A percentile compares a stretch with the other conserved stretches of the same genome.
These are phyloP conservation scores for Boletales sp. DNA, from an alignment of 768 basidiomycete genomes.

Conservation along the genomic window DNA sequence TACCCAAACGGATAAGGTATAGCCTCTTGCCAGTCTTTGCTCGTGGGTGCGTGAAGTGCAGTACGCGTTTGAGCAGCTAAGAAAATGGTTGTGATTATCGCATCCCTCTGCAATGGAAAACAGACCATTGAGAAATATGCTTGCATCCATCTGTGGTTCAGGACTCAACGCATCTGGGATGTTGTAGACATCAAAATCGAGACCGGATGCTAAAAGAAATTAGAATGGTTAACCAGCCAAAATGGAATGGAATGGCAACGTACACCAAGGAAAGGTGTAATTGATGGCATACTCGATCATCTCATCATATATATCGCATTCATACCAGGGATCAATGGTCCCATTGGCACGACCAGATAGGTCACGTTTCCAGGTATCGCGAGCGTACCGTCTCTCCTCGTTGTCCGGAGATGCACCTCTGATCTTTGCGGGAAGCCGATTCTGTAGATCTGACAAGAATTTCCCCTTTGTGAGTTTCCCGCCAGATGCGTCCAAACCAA, in stretches of 20 bases:
- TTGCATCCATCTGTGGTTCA: conserved; percentile 43
- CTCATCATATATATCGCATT: conserved; percentile 56
- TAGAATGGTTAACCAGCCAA: too few species aligned
- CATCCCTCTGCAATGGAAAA: conserved; percentile 40
- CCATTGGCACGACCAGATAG: conserved; percentile 47
- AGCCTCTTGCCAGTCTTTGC: conserved; percentile 40
- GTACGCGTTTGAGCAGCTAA: conserved; percentile 48
- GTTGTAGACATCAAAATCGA: conserved; percentile 43
- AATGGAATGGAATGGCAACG: not conserved
- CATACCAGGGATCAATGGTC: conserved; percentile 56
- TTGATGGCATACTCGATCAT: conserved; percentile 67
- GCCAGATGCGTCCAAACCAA: accelerated
- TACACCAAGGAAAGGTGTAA: conserved; percentile 59
- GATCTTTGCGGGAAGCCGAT: conserved; percentile 4
- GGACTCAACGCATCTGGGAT: conserved; percentile 44
- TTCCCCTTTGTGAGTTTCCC: conserved; percentile 4
- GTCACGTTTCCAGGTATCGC: conserved; percentile 41
- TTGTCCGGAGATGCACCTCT: conserved; percentile 15
- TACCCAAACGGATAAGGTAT: conserved; percentile 24
- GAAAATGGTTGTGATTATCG: conserved; percentile 35
- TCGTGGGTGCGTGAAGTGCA: conserved; percentile 67
- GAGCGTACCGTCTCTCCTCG: conserved; percentile 15
- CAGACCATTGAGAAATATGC: conserved; percentile 53
- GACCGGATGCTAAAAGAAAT: not conserved
- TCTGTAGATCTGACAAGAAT: conserved; percentile 10